Conservation (phyloP, 192 early-diverging fungal species). For the Coemansia sp. region DNA sequence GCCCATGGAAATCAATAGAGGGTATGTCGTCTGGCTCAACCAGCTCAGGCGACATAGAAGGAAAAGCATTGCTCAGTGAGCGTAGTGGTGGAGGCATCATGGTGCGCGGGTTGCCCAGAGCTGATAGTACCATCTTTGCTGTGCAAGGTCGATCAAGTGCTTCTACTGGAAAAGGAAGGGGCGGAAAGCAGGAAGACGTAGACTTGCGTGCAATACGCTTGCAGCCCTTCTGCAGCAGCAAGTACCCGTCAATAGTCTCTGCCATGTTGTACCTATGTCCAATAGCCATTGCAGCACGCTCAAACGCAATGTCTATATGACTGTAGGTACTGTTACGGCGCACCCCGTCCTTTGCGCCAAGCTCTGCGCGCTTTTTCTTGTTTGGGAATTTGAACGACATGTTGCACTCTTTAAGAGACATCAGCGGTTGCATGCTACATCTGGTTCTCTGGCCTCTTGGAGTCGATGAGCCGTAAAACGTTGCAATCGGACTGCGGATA, state of each 20-base stretch:
- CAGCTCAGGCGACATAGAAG: slow-evolving; percentile 30
- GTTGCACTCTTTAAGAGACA: slow-evolving; percentile 37
- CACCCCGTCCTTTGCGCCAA: slow-evolving; percentile 38
- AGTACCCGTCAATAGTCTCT: slow-evolving; percentile 53
- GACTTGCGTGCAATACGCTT: slow-evolving; percentile 55
- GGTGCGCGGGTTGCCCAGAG: slow-evolving; percentile 38
- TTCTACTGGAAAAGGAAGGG: slow-evolving; percentile 19
- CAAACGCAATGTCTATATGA: slow-evolving; percentile 48
- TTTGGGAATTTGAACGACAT: slow-evolving; percentile 29
- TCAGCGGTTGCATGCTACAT: slow-evolving; percentile 30
- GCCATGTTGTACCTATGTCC: slow-evolving; percentile 54
- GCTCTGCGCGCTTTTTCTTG: slow-evolving; percentile 33
- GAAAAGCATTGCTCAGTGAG: slow-evolving; percentile 22
- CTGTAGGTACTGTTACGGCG: slow-evolving; percentile 46
- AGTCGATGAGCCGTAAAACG: slow-evolving; percentile 44
- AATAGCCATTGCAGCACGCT: slow-evolving; percentile 42
- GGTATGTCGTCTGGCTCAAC: slow-evolving; percentile 49
- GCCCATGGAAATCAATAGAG: slow-evolving; percentile 42
- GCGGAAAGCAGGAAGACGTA: slow-evolving; percentile 30
- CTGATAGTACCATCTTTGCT: slow-evolving; percentile 29
- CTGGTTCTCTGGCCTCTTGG: slow-evolving; percentile 27
- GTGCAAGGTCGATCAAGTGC: slow-evolving; percentile 19
- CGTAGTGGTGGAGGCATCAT: slow-evolving; percentile 44
- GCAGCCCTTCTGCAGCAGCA: slow-evolving; percentile 52
- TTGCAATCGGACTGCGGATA: slow-evolving; percentile 34